A percentile compares a stretch with the other conserved stretches of the same genome.
These are phyloP conservation scores for Penicillium parvum DNA, from an alignment of 495 filamentous ascomycete species.

Conservation along the genomic window DNA sequence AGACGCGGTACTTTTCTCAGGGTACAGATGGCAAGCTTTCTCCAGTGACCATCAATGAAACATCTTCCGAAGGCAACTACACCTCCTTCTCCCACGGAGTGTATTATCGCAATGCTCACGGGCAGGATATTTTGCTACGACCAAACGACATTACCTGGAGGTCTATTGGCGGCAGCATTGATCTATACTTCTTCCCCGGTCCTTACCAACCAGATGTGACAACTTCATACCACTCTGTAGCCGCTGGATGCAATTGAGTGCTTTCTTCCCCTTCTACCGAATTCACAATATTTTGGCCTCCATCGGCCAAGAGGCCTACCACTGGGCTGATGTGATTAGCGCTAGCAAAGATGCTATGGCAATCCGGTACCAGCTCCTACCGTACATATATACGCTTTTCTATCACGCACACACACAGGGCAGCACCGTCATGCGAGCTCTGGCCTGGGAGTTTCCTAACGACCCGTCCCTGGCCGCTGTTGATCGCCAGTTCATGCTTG, in stretches of 20 bases:
- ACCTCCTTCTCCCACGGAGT: constrained; percentile 48
- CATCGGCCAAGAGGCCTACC: constrained; percentile 61
- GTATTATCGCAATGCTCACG: constrained; percentile 56
- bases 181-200: constrained; percentile 52
- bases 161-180: constrained; percentile 51
- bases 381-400: constrained; percentile 68
- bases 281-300: constrained; percentile 52
- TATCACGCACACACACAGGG: constrained; percentile 56
- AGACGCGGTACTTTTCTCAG: constrained; percentile 29
- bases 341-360: constrained; percentile 58
- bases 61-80: constrained; percentile 50
- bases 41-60: constrained; percentile 45
- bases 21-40: constrained; percentile 43
- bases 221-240: constrained; percentile 31
- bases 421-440: constrained; percentile 62
- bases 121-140: constrained; percentile 66
- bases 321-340: constrained; percentile 56
- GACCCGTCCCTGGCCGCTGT: constrained; percentile 59
- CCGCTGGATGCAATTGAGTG: neutral
- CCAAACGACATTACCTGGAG: constrained; percentile 43
- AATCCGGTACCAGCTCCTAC: constrained; percentile 59
- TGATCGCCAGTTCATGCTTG: constrained; percentile 67
- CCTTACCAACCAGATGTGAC: constrained; percentile 47
- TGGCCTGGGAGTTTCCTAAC: constrained; percentile 68
- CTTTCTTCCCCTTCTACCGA: neutral